Conservation (phyloP, 805 yeast species). For the Ogataea polymorpha region DNA sequence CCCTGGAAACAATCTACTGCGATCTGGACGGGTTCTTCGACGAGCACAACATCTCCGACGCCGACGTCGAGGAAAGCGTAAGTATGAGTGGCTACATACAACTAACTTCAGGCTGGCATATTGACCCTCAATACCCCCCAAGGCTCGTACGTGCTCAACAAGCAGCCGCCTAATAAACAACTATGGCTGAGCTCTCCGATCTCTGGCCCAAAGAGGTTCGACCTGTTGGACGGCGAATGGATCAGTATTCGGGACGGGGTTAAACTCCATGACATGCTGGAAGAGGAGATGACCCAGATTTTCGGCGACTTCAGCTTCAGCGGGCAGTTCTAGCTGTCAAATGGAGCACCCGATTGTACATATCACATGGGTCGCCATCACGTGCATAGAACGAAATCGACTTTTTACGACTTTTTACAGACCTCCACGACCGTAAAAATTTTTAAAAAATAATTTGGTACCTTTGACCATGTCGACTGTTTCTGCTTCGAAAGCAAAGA, state of each 20-base stretch:
- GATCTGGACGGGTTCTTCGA: conserved; percentile 69
- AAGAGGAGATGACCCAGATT: conserved; percentile 43
- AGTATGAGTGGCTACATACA: conserved; percentile 18
- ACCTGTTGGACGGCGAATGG: conserved; percentile 75
- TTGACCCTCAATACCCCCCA: conserved; percentile 66
- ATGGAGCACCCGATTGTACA: background rate
- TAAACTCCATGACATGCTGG: conserved; percentile 44
- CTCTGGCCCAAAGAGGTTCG: conserved; percentile 89
- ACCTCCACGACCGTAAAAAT: conserved; percentile 19
- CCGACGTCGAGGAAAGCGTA: conserved; percentile 71
- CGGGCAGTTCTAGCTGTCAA: conserved; percentile 2
- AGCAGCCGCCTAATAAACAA: conserved; percentile 96
- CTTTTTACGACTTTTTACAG: background rate
- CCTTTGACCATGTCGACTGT: conserved; percentile 40
- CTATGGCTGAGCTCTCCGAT: conserved; percentile 94
- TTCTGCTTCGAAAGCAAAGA: conserved; percentile 95
- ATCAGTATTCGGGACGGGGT: conserved; percentile 66
- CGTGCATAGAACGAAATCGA: background rate
- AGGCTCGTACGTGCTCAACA: conserved; percentile 90
- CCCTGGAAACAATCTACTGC: conserved; percentile 66
- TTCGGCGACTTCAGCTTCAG: conserved; percentile 26
- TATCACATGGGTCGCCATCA: conserved; percentile 1
- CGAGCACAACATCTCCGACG: conserved; percentile 34
- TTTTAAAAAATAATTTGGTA: conserved; percentile 9
- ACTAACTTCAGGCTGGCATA: conserved; percentile 54